phyloP scores from a whole-genome alignment of 2,329 filamentous ascomycete genomes.

The Triangularia setosa region DNA sequence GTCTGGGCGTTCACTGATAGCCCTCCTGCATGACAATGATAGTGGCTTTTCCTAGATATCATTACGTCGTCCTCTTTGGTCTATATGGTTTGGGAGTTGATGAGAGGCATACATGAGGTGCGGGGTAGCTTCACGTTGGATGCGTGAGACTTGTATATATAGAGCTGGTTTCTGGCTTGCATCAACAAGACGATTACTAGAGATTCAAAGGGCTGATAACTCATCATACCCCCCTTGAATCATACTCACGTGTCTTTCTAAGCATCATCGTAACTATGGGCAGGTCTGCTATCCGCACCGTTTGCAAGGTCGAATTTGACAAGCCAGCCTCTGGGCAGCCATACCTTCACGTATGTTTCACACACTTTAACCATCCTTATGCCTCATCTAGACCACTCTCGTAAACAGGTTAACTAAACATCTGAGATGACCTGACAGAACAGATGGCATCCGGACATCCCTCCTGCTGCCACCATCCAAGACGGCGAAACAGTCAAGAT shows the following conservation, averaged over 20 bases:
- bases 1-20: background rate
- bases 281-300: slow-evolving; percentile 59
- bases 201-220: background rate
- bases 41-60: slow-evolving; percentile 1
- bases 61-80: slow-evolving; percentile 13
- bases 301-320: slow-evolving; percentile 68
- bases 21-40: background rate
- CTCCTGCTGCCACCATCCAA: slow-evolving; percentile 67
- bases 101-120: background rate
- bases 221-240: background rate
- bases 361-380: slow-evolving; percentile 30
- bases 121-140: slow-evolving; percentile 8
- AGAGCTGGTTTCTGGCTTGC: background rate
- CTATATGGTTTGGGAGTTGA: background rate
- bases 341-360: slow-evolving; percentile 60
- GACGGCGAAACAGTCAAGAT: slow-evolving; percentile 89
- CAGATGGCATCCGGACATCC: slow-evolving; percentile 89
- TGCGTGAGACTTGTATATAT: background rate
- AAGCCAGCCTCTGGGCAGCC: slow-evolving; percentile 67
- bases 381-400: too few species aligned
- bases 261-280: slow-evolving; percentile 29
- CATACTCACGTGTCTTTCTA: background rate
- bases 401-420: slow-evolving; percentile 88
- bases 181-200: background rate
- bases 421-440: slow-evolving; percentile 53